A percentile compares a stretch with the other conserved stretches of the same genome.
Evolutionary conservation across 2,329 filamentous ascomycete species (phyloP).

Genomic region (Scedosporium dehoogii): DNA sequence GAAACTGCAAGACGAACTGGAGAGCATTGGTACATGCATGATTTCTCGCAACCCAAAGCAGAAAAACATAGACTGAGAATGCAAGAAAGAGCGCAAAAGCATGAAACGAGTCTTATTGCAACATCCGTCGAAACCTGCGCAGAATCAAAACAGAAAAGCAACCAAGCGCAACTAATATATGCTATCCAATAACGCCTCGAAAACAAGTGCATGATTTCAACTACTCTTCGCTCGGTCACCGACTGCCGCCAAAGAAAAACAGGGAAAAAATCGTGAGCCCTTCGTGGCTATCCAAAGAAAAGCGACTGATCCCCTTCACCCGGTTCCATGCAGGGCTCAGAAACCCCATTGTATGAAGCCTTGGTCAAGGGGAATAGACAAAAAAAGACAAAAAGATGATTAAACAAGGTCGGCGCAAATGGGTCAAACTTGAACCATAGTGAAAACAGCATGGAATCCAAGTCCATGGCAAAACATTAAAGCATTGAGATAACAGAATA

Average conservation of each 20-base stretch:
- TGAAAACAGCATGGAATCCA: not conserved
- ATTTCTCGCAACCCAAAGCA: not conserved
- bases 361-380: not conserved
- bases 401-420: not conserved
- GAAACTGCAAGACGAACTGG: no score
- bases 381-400: not conserved
- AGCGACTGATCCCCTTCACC: not conserved
- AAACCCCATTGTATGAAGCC: not conserved
- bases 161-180: not conserved
- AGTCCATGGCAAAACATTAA: conserved; percentile 1
- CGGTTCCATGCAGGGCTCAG: no score
- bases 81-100: not conserved
- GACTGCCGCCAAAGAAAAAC: not conserved
- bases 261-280: not conserved
- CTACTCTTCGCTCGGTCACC: not conserved
- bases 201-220: conserved; percentile 1
- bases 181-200: not conserved
- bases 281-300: not conserved
- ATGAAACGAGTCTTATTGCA: not conserved
- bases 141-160: not conserved
- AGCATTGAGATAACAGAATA: not conserved
- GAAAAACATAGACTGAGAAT: not conserved
- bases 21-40: no score
- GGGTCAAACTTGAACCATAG: conserved; percentile 6
- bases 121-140: not conserved